Evolutionary conservation across 306 rosid species (phyloP).

Genomic region (Citrullus colocynthis): DNA sequence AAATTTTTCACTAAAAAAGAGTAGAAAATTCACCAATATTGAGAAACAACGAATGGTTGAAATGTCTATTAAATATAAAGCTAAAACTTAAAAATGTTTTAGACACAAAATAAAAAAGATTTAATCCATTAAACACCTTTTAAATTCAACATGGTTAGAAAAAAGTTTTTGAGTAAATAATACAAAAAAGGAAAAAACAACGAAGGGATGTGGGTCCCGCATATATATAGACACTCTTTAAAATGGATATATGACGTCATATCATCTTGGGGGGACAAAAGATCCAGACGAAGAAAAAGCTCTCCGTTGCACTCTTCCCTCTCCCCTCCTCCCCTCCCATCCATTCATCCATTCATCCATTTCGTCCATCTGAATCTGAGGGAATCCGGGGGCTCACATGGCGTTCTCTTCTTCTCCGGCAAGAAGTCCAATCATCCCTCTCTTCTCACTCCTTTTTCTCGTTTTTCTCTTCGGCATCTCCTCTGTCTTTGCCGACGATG

Average conservation of each 20-base stretch:
- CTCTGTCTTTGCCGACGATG: conserved; percentile 27
- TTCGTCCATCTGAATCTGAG: background rate
- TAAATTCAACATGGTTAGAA: too few relatives aligned
- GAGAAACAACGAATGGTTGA: too few relatives aligned
- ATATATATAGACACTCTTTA: background rate
- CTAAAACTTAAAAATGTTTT: too few relatives aligned
- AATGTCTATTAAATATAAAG: too few relatives aligned
- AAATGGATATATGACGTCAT: background rate
- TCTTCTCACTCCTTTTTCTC: conserved; percentile 13
- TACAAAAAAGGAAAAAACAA: too few relatives aligned
- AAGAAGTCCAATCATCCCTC: background rate
- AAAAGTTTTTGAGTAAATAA: too few relatives aligned
- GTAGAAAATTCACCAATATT: too few relatives aligned
- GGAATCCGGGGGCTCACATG: conserved; percentile 18
- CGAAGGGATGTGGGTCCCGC: background rate
- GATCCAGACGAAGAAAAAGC: background rate
- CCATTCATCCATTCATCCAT: background rate
- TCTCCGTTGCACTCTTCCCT: background rate
- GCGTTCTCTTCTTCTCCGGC: conserved; percentile 13
- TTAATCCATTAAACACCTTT: too few relatives aligned
- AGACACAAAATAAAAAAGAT: too few relatives aligned
- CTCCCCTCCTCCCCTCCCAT: background rate
- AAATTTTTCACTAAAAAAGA: too few relatives aligned
- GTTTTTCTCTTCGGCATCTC: conserved; percentile 19
- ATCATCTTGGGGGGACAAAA: background rate